Evolutionary conservation across 257 asterid genomes (phyloP), one percentile per base, ranked within the genome.

Genomic region (Oldenlandia corymbosa): DNA sequence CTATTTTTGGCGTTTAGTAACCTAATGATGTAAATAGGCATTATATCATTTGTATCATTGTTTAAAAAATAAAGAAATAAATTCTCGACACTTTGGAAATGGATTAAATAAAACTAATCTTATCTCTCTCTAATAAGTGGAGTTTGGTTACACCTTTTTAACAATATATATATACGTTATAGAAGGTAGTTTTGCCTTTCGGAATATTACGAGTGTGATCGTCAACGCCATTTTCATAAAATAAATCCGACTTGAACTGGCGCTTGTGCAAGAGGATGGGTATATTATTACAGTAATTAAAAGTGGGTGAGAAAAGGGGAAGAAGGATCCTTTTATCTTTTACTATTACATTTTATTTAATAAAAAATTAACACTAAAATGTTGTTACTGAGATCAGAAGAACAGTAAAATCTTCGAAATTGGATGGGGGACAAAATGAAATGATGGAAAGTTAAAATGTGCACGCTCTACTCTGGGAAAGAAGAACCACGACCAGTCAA

Each of bases 351-450:
- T n/a, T 39, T 39, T 5, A 39, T 39, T 39, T 6, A 4, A 1
- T 39, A 43, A 43, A 43, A 43, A 43, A 43, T n/a, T n/a, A 14
- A 43, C 12, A 43, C 12, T 3, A 11, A 36, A 34, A 18, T 31
- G 14, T 0, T 0, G 6, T 3, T 2, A 57, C 14, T 18, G 5
- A 9, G 23, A 3, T 16, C 21, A n/a, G 21, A 9, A n/a, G 26
- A 57, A 18, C 62, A 57, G 62, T 34, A 10, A 56, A 3, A 0
- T 56, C 32, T 31, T 27, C 46, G 24, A 57, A 57, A 57, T 57
- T 57, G 10, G 28, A 34, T 18, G 62, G 45, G 45, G 45, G 28
- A 56, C 62, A 2, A 57, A 57, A 18, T 39, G 62, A n/a, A 56
- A 56, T 32, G 28, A 56, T 17, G 45, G 16, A n/a, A 32, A 56